These are phyloP conservation scores for Prunus dulcis DNA, from an alignment of 306 rosid species.

Conservation along the genomic window DNA sequence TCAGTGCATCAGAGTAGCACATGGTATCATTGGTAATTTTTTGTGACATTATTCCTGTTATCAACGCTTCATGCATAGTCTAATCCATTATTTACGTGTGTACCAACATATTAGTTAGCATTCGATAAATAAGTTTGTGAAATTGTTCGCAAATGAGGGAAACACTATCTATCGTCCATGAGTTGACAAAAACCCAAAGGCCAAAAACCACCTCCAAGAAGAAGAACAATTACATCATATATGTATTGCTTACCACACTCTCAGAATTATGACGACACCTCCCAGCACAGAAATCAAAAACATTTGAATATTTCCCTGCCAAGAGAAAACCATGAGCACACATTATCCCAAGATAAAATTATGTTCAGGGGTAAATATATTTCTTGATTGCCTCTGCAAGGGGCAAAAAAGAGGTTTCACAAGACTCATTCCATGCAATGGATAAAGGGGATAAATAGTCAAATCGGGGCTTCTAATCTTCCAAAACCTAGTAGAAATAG, in stretches of 20 bases:
- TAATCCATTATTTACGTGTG: too few species aligned
- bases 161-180: not conserved
- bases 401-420: not conserved
- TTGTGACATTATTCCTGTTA: too few species aligned
- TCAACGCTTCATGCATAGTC: too few species aligned
- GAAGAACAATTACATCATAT: slow-evolving; percentile 12
- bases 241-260: slow-evolving; percentile 73
- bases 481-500: not conserved
- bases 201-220: not conserved
- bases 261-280: slow-evolving; percentile 97
- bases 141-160: not conserved
- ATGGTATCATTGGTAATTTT: too few species aligned
- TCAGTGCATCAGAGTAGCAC: too few species aligned
- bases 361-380: not conserved
- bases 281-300: slow-evolving; percentile 81
- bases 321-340: not conserved
- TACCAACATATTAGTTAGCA: too few species aligned
- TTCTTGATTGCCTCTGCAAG: not conserved
- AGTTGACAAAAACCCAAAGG: not conserved
- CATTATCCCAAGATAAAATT: not conserved
- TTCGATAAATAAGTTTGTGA: not conserved
- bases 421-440: not conserved
- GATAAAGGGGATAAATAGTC: not conserved
- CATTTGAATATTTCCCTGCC: slow-evolving; percentile 69
- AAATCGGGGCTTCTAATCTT: not conserved